Base-by-base conservation (phyloP, 1,284 basidiomycete species). In the Peniophora sp. region DNA sequence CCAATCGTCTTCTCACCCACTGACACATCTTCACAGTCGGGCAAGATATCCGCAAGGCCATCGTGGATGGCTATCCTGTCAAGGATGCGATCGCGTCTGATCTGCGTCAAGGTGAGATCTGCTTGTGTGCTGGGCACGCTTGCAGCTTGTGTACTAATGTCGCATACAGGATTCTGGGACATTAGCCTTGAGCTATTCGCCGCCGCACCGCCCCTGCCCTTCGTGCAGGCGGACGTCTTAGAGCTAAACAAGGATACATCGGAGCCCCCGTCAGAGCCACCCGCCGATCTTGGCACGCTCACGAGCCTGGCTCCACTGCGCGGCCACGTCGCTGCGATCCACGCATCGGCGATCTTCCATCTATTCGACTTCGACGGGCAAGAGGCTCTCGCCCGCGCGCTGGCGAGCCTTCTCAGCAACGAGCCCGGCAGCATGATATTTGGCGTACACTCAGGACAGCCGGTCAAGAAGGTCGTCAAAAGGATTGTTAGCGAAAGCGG, bases 281-380 rank as follows among this genome's bases (percentile, higher is more conserved):
- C 56, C 5, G 70, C 70, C 2, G 60, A 61, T 34, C 59, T 75
- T 3, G 48, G 51, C 17, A 51, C 56, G 11, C 54, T 76, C 22
- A 65, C 57, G 0, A 65, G 63, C 12, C 64, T 75, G 25, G 72
- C 63, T 14, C 68, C 68, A 1, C 65, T 78, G 6, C 69, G 65
- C 46, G 69, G 70, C 5, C 65, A 67, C 34, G 56, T 72, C 16
- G 69, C 72, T 2, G 70, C 67, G 5, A 72, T 78, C 25, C 69
- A 74, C 53, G 64, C 68, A 3, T 69, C 70, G 3, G 58, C 67
- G 1, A 66, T 78, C 56, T 78, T 78, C 59, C 75, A 78, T 53
- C 63, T 78, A 5, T 77, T 77, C 57, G 52, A 60, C 19, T 64
- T 73, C 52, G 67, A 66, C 6, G 45, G 63, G 12, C 73, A 77